These are phyloP conservation scores for Chernovozyma sophiae-reginae DNA, from an alignment of 1,139 yeast genomes.

Conservation along the genomic window DNA sequence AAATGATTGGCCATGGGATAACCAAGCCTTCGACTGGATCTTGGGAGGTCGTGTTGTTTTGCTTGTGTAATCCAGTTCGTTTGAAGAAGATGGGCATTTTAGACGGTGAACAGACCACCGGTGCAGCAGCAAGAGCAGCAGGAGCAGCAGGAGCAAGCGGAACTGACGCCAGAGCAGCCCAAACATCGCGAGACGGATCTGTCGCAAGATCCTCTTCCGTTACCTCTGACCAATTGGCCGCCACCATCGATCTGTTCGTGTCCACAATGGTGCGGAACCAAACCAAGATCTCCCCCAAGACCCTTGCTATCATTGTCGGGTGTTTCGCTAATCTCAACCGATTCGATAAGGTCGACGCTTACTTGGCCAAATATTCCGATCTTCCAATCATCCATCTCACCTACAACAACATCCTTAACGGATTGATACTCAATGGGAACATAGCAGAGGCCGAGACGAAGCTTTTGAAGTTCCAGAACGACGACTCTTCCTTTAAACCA, in stretches of 20 bases:
- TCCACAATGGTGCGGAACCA: conserved; percentile 26
- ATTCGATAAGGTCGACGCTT: conserved; percentile 31
- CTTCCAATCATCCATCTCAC: conserved; percentile 27
- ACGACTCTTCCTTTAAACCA: conserved; percentile 28
- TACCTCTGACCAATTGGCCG: conserved; percentile 7
- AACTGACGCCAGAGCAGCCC: not conserved
- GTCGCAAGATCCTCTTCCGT: not conserved
- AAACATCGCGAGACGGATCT: not conserved
- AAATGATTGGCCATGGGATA: conserved; percentile 24
- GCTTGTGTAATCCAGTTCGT: conserved; percentile 32
- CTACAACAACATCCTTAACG: conserved; percentile 35
- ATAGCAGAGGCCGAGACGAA: conserved; percentile 33
- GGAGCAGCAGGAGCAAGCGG: too few species aligned
- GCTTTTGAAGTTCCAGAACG: conserved; percentile 24
- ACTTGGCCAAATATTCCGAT: conserved; percentile 17
- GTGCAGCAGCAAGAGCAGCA: not conserved
- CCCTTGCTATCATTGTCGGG: conserved; percentile 30
- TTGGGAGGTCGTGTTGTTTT: conserved; percentile 36
- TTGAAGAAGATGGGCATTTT: conserved; percentile 9
- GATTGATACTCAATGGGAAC: conserved; percentile 27
- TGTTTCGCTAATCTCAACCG: conserved; percentile 34
- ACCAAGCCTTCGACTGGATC: conserved; percentile 24
- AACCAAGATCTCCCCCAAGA: conserved; percentile 23
- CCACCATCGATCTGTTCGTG: conserved; percentile 26
- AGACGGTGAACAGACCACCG: not conserved